phyloP scores from a whole-genome alignment of 1,139 yeast species.

The Geotrichum fermentans region DNA sequence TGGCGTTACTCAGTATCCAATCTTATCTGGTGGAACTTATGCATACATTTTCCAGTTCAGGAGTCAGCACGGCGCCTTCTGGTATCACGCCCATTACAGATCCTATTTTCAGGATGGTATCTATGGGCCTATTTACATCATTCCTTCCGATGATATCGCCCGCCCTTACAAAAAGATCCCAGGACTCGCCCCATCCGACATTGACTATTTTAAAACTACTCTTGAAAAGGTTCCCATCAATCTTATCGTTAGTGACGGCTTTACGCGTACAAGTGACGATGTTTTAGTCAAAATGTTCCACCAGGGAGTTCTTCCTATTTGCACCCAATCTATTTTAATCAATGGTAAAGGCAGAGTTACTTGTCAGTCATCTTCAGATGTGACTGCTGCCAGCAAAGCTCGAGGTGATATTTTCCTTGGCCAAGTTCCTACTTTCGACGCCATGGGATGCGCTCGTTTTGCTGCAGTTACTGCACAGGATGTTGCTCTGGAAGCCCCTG shows the following conservation, averaged over 20 bases:
- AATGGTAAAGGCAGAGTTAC: constrained; percentile 40
- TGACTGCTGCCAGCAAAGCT: constrained; percentile 19
- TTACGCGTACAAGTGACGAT: constrained; percentile 14
- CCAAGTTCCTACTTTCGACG: constrained; percentile 16
- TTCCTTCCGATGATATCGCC: constrained; percentile 5
- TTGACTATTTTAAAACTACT: constrained; percentile 24
- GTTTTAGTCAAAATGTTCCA: constrained; percentile 31
- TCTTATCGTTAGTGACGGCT: constrained; percentile 34
- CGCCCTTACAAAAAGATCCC: constrained; percentile 25
- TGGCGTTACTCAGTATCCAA: constrained; percentile 39
- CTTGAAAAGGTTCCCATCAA: constrained; percentile 33
- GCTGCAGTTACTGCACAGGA: constrained; percentile 19
- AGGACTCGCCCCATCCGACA: constrained; percentile 32
- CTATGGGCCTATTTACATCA: constrained; percentile 29
- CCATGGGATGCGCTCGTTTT: constrained; percentile 18
- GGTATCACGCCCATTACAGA: constrained; percentile 42
- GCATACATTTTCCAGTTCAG: constrained; percentile 34
- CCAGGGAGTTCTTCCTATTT: constrained; percentile 40
- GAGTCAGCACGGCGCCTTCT: constrained; percentile 37
- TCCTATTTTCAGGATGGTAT: constrained; percentile 41
- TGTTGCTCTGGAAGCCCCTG: constrained; percentile 30
- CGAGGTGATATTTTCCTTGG: constrained; percentile 7
- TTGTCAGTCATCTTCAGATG: constrained; percentile 29
- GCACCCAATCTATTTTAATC: constrained; percentile 37
- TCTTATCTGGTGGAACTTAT: constrained; percentile 35